Conservation (phyloP, 2,329 filamentous ascomycete genomes). For the Aspergillus quadricinctus region DNA sequence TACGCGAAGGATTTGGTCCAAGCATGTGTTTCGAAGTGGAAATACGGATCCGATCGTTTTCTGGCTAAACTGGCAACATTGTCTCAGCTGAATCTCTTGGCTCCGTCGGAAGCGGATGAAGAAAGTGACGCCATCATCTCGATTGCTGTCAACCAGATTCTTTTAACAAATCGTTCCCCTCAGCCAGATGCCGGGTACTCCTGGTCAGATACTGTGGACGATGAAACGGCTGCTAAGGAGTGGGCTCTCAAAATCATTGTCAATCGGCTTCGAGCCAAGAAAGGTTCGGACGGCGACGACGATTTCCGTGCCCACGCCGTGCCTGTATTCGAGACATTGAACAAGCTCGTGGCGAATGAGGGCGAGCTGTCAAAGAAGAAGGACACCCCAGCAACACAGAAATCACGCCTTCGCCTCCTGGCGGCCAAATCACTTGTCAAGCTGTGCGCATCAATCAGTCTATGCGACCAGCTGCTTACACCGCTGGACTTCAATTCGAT, state of each 20-base stretch:
- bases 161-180: constrained; percentile 63
- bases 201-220: constrained; percentile 70
- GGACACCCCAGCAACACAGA: constrained; percentile 73
- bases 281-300: constrained; percentile 41
- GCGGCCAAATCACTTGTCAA: constrained; percentile 81
- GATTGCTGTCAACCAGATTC: constrained; percentile 68
- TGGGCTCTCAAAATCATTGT: constrained; percentile 81
- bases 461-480: constrained; percentile 68
- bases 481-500: constrained; percentile 75
- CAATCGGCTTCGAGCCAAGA: constrained; percentile 71
- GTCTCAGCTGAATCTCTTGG: constrained; percentile 69
- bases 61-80: constrained; percentile 53
- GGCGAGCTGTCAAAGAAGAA: constrained; percentile 75
- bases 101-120: constrained; percentile 67
- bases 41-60: constrained; percentile 68
- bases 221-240: constrained; percentile 78
- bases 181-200: constrained; percentile 51
- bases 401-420: constrained; percentile 72
- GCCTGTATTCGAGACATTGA: constrained; percentile 73
- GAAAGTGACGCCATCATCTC: constrained; percentile 72
- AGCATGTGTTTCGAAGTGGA: constrained; percentile 69
- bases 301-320: constrained; percentile 52
- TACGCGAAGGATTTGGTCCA: constrained; percentile 78
- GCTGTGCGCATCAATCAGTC: constrained; percentile 69
- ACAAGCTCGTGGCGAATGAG: constrained; percentile 66